A percentile compares a stretch with the other conserved stretches of the same genome.
phyloP scores from a whole-genome alignment of 2,329 filamentous ascomycete genomes.

The Stagonosporopsis rhizophila region DNA sequence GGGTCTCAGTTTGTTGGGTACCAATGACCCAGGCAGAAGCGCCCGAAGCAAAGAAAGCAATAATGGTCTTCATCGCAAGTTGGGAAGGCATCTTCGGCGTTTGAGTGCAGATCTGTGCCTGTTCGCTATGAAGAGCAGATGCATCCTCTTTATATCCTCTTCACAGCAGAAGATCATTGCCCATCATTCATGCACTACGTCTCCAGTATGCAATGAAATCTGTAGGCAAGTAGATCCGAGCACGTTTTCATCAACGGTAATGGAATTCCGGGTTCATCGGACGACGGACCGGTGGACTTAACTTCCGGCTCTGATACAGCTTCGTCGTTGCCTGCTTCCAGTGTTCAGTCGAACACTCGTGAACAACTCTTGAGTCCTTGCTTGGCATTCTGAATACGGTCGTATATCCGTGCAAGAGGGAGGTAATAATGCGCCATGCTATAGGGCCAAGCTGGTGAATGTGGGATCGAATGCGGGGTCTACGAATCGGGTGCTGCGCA shows the following conservation, averaged over 20 bases:
- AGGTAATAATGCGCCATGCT: conserved; percentile 27
- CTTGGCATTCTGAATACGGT: conserved; percentile 11
- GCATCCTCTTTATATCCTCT: neutral
- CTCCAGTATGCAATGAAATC: neutral
- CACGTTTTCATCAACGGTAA: neutral
- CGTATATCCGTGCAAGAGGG: conserved; percentile 10
- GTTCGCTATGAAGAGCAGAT: neutral
- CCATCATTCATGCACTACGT: neutral
- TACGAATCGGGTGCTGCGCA: conserved; percentile 18
- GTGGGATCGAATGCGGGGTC: conserved; percentile 24
- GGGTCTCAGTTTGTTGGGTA: conserved; percentile 48
- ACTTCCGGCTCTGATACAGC: conserved; percentile 26
- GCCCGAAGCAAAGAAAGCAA: conserved; percentile 35
- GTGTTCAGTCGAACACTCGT: neutral
- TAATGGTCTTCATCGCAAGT: conserved; percentile 27
- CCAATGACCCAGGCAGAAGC: conserved; percentile 25
- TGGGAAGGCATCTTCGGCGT: conserved; percentile 30
- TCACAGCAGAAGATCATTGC: neutral
- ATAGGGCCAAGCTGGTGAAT: conserved; percentile 25
- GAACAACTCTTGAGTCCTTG: neutral
- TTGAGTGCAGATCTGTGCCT: conserved; percentile 13
- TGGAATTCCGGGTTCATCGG: conserved; percentile 23
- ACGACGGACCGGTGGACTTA: conserved; percentile 27
- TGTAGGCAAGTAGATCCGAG: neutral
- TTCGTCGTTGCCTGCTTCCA: neutral